These are phyloP conservation scores for Chrysanthemum seticuspe DNA, from an alignment of 129 eudicot genomes.

Conservation along the genomic window DNA sequence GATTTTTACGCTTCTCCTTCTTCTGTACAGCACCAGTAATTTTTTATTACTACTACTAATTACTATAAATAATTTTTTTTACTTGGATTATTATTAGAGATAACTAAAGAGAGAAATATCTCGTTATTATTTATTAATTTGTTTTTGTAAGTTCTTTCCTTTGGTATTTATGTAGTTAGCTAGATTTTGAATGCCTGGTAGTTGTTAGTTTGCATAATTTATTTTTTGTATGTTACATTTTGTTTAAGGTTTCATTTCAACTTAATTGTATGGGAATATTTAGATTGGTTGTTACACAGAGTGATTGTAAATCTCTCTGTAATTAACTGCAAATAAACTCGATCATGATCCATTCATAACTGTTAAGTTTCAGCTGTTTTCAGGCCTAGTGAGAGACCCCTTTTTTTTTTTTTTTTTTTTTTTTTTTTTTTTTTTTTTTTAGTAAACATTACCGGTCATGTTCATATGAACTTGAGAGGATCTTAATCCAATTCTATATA, in stretches of 20 bases:
- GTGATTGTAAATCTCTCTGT: background rate
- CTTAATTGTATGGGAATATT: background rate
- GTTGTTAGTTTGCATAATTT: background rate
- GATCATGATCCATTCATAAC: background rate
- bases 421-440: no score
- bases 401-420: no score
- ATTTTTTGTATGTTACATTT: slow-evolving; percentile 4
- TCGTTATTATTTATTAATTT: background rate
- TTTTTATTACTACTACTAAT: background rate
- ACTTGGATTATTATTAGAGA: slow-evolving; percentile 12
- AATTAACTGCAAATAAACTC: background rate
- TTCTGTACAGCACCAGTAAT: slow-evolving; percentile 35
- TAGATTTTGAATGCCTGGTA: slow-evolving; percentile 24
- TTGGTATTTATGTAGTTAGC: slow-evolving; percentile 17
- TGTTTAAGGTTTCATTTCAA: background rate
- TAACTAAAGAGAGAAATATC: slow-evolving; percentile 18
- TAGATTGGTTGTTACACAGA: background rate
- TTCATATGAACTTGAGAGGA: no score
- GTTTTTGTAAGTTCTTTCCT: background rate
- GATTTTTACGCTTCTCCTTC: slow-evolving; percentile 44
- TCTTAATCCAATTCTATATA: no score
- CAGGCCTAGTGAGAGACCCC: no score
- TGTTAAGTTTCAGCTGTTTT: background rate
- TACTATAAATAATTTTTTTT: slow-evolving; percentile 26
- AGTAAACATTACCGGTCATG: no score